A percentile compares a stretch with the other conserved stretches of the same genome.
These are phyloP conservation scores for Penicillium sp. DNA, from an alignment of 2,329 filamentous ascomycete species.

Conservation along the genomic window DNA sequence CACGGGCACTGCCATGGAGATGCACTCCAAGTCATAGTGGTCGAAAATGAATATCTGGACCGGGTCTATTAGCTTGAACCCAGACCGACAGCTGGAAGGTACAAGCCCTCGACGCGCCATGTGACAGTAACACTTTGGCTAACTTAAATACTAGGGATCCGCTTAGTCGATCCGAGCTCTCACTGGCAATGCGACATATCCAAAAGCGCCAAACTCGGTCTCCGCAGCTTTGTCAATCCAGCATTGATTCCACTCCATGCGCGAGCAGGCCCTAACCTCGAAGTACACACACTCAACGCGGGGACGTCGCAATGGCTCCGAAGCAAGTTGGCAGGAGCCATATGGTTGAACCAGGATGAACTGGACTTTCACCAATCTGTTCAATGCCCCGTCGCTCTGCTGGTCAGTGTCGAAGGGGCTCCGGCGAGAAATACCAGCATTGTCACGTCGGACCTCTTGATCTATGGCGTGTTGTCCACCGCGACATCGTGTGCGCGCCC, in stretches of 20 bases:
- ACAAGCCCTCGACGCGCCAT: constrained; percentile 14
- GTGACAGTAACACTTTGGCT: constrained; percentile 8
- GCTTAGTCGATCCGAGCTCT: constrained; percentile 36
- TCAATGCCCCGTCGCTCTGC: constrained; percentile 43
- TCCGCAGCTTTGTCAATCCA: constrained; percentile 43
- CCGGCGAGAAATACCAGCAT: constrained; percentile 19
- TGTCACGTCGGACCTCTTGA: constrained; percentile 38
- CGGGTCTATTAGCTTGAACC: constrained; percentile 33
- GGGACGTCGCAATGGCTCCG: constrained; percentile 43
- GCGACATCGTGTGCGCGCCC: constrained; percentile 30
- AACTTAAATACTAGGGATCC: constrained; percentile 31
- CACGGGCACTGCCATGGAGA: constrained; percentile 19
- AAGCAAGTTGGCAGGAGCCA: constrained; percentile 35
- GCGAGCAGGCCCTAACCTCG: constrained; percentile 42
- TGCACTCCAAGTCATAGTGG: background rate
- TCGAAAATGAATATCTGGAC: constrained; percentile 42
- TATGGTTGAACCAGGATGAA: constrained; percentile 39
- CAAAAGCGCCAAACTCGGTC: constrained; percentile 34
- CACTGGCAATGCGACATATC: constrained; percentile 36
- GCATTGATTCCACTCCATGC: constrained; percentile 44
- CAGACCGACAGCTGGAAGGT: constrained; percentile 34
- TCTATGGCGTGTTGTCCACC: constrained; percentile 42
- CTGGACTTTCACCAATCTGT: constrained; percentile 29
- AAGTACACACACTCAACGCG: constrained; percentile 38
- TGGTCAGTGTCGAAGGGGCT: constrained; percentile 33